Base-by-base conservation (phyloP, 208 protist species). In the Acanthamoeba castellanii region DNA sequence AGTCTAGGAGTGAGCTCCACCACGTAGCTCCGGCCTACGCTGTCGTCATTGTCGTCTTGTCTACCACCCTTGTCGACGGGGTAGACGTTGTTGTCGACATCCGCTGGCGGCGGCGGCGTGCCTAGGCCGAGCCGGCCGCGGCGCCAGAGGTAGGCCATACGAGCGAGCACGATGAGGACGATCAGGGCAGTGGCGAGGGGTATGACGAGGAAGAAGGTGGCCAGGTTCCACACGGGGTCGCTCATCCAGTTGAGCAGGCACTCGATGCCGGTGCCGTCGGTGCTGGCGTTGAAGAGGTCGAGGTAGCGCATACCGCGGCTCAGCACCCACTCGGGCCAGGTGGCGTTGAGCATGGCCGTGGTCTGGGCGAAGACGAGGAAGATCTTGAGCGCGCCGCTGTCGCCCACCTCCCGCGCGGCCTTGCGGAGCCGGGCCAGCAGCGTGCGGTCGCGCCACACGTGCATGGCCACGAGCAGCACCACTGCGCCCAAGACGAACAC, bases 291-390 rank as follows among this genome's bases (percentile, higher is more conserved):
- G 32, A 47, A 22, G 14, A 81, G 27, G 34, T 32, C 72, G 3
- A 37, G 34, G 25, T 37, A 32, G 20, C 72, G 72, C 72, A 81
- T 81, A 3, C 72, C 72, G 72, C 30, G 16, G 37, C 16, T 16
- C 42, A 37, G 32, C 72, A 50, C 72, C 72, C 72, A 81, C n/a
- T 50, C n/a, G 37, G 72, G 72, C 72, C 72, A 81, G 30, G n/a
- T 50, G 37, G 2, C 37, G 72, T 81, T 81, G 34, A 81, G 25
- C 30, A 42, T 32, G 20, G 72, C 72, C 30, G 72, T 81, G 25
- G 72, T 81, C 72, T 81, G 72, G 16, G 72, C 72, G 18, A 81
- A 81, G 72, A 81, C 42, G 32, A 81, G 2, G 30, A 32, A 22
- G 20, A 47, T 50, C 72, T 81, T 81, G 37, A 81, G 4, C 30